Conservation (phyloP, 257 asterid species). For the Thymus quinquecostatus region DNA sequence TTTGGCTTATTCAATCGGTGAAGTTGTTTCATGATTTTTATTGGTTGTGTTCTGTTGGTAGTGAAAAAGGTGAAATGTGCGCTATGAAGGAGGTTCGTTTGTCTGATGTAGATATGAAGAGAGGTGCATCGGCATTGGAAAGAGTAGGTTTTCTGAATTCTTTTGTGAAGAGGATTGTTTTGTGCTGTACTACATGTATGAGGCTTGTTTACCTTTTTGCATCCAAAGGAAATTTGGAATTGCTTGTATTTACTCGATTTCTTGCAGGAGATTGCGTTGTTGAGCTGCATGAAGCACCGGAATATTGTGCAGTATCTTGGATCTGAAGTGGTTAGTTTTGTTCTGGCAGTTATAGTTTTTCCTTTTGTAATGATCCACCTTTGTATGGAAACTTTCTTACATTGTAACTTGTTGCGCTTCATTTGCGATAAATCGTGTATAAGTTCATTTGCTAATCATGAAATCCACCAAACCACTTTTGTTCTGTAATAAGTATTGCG, state of each 20-base stretch:
- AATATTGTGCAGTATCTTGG: conserved; percentile 78
- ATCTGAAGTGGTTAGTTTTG: conserved; percentile 67
- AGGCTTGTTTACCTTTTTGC: not conserved
- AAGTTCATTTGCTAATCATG: conserved; percentile 1
- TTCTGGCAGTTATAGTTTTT: conserved; percentile 3
- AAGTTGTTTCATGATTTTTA: conserved; percentile 29
- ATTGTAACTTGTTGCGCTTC: too few relatives aligned
- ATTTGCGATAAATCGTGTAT: too few relatives aligned
- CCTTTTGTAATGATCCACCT: too few relatives aligned
- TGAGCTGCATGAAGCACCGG: conserved; percentile 73
- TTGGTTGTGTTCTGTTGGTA: conserved; percentile 34
- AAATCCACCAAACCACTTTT: not conserved
- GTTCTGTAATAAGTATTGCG: not conserved
- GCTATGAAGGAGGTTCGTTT: conserved; percentile 75
- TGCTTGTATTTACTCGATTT: conserved; percentile 27
- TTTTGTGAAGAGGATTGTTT: not conserved
- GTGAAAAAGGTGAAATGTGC: conserved; percentile 89
- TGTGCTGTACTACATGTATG: not conserved
- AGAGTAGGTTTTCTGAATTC: conserved; percentile 49
- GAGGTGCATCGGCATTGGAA: conserved; percentile 53
- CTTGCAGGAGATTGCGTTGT: conserved; percentile 66
- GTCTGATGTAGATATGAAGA: conserved; percentile 60
- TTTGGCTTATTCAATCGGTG: not conserved
- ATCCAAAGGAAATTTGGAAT: conserved; percentile 1
- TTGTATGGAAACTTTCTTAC: not conserved